Evolutionary conservation across 768 basidiomycete species (phyloP), one percentile per base, ranked within the genome.

Genomic region (Amanita phalloides): DNA sequence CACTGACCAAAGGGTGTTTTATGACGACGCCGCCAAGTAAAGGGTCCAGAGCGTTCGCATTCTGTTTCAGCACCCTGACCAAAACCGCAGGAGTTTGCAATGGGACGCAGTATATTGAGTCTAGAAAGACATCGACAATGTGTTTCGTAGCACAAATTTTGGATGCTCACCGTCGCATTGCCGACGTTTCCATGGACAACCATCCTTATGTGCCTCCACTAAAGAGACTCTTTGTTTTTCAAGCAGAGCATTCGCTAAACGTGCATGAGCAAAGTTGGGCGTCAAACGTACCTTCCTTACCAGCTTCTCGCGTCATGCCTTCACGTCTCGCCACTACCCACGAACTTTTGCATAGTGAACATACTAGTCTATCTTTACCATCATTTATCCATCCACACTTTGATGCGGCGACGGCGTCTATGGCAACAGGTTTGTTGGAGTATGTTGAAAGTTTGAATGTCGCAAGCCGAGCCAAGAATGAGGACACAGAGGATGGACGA

Each of bases 351-450:
- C 88, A 90, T 14, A 90, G 65, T 2, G 81, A 81, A 58, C 88
- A 90, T 2, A 84, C 73, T 17, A 90, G 65, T 44, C 88, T 72
- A 53, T 90, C 88, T 64, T 86, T 89, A 39, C 86, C 86, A 48
- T 89, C 81, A 55, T 91, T 91, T 21, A 76, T 69, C 89, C 89
- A 92, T 1, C 89, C 89, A 60, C 85, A 87, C 63, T 78, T 86
- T 0, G 88, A 73, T 2, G 89, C 88, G 14, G 88, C 81, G 11
- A 90, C 86, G 1, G 88, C 82, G 52, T 91, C 79, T 26, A 90
- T 82, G 8, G 72, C 70, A 0, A 77, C 50, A 0, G 88, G 86
- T 62, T 91, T 91, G 56, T 85, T 86, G 14, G 83, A 74, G 59
- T 90, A 92, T 0, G 89, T 90, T 9, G 84, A 67, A 26, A 91